Evolutionary conservation across 169 alveolate genomes (phyloP), one percentile per base, ranked within the genome.

Genomic region (Plasmodium vivax): DNA sequence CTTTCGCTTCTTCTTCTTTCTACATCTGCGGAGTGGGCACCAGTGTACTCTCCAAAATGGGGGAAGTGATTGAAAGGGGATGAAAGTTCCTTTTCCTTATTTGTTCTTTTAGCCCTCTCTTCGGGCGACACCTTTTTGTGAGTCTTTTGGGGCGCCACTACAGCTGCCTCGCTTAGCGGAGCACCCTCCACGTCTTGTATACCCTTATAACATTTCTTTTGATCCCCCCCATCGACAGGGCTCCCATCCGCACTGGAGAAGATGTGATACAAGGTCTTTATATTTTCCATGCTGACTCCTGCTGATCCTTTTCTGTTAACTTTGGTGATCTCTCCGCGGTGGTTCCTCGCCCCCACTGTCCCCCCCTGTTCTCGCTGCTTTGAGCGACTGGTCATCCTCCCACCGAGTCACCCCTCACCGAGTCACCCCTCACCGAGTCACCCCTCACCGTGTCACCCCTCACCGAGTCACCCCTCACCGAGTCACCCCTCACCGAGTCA

Each of bases 241-340:
- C 12, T 74, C 54, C 77, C 34, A 16, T 72, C 83, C 9, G 43
- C 58, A 56, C 38, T 71, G 0, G 87, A 85, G 80, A 85, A 85
- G 51, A 85, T 85, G 45, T 54, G 80, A 85, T 85, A 85, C 51
- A 85, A 77, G 6, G 93, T 85, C 77, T 85, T 85, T 34, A 85
- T 85, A 32, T 85, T 68, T 23, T 85, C 82, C 36, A 85, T 85
- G 47, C 68, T 85, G 32, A 85, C 93, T 10, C 68, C 80, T 32
- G 27, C 71, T 68, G 43, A 9, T 23, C 80, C 51, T 56, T 7
- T 34, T 75, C 34, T 3, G 23, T 32, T 45, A 6, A 43, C 9
- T 85, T 73, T 72, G 19, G 12, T 16, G 38, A 2, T 16, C 77
- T n/a, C 47, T 14, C 3, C 30, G 71, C 14, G 43, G 16, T 72